Conservation (phyloP, 306 rosid genomes). For the Sicyos baderoa region DNA sequence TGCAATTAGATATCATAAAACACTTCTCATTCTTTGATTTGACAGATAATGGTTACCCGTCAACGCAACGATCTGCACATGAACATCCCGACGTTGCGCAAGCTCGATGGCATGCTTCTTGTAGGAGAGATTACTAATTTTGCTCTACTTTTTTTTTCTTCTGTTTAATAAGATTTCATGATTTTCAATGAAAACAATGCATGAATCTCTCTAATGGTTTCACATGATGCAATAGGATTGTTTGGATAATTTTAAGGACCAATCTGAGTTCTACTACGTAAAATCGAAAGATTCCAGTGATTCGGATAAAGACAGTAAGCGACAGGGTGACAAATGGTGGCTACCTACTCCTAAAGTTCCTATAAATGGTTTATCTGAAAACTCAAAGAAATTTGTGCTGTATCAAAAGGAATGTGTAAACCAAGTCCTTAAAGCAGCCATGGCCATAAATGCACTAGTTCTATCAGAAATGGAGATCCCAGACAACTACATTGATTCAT, state of each 20-base stretch:
- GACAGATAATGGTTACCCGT: slow-evolving; percentile 84
- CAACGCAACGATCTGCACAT: slow-evolving; percentile 88
- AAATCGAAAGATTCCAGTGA: slow-evolving; percentile 51
- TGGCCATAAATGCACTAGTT: slow-evolving; percentile 95
- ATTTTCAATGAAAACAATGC: no score
- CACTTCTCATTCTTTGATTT: slow-evolving; percentile 20
- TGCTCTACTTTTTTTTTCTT: not conserved
- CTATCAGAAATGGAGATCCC: slow-evolving; percentile 92
- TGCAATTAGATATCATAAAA: not conserved
- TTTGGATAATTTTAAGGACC: slow-evolving; percentile 71
- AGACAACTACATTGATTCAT: slow-evolving; percentile 73
- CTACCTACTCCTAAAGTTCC: slow-evolving; percentile 85
- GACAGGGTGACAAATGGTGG: slow-evolving; percentile 92
- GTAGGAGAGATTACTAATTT: slow-evolving; percentile 37
- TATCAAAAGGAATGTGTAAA: slow-evolving; percentile 91
- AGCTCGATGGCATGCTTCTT: slow-evolving; percentile 80
- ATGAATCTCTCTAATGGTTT: slow-evolving; percentile 3
- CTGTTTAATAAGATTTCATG: not conserved
- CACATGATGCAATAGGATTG: slow-evolving; percentile 50
- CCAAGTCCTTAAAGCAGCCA: slow-evolving; percentile 98
- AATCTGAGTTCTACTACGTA: slow-evolving; percentile 66
- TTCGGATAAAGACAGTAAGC: slow-evolving; percentile 37
- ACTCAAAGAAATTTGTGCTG: slow-evolving; percentile 70
- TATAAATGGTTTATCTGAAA: slow-evolving; percentile 61
- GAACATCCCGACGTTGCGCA: slow-evolving; percentile 86